A percentile compares a stretch with the other conserved stretches of the same genome.
These are phyloP conservation scores for Gracilaria gracilis DNA, from an alignment of 23 red algal genomes.

Conservation along the genomic window DNA sequence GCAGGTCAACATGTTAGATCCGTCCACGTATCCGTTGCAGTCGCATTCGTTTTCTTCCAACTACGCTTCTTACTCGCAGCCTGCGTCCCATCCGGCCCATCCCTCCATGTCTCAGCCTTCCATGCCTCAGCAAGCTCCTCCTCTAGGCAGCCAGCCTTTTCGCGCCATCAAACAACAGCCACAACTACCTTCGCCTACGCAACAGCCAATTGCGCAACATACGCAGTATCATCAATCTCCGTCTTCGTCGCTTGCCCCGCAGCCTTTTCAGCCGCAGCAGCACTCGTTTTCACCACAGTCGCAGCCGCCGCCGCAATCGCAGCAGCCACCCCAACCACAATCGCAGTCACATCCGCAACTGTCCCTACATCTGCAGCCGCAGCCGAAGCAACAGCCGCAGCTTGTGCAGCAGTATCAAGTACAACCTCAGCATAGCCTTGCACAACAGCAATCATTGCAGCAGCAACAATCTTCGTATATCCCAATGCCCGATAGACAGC, in stretches of 20 bases:
- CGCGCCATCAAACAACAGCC: slow-evolving; percentile 1
- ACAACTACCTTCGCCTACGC: neutral
- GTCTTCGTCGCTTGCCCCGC: neutral
- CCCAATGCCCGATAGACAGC: neutral
- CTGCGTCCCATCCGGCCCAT: neutral
- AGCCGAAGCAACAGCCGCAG: neutral
- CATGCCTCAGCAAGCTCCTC: neutral
- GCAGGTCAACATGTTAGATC: neutral
- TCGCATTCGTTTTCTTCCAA: neutral
- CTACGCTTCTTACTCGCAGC: slow-evolving; percentile 15
- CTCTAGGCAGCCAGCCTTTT: neutral
- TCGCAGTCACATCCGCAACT: neutral
- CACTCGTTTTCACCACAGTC: neutral
- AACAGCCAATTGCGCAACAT: neutral
- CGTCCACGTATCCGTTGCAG: neutral
- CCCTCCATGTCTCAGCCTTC: neutral
- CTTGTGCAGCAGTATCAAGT: neutral
- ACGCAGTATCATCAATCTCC: neutral
- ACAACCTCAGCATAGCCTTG: neutral
- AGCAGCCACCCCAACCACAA: neutral
- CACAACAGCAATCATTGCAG: neutral
- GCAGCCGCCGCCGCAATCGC: neutral
- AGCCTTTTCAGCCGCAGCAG: neutral
- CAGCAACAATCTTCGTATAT: neutral
- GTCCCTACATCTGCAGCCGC: neutral